These are phyloP conservation scores for Volvox reticuliferus DNA, from an alignment of 139 green algal species.

Conservation along the genomic window DNA sequence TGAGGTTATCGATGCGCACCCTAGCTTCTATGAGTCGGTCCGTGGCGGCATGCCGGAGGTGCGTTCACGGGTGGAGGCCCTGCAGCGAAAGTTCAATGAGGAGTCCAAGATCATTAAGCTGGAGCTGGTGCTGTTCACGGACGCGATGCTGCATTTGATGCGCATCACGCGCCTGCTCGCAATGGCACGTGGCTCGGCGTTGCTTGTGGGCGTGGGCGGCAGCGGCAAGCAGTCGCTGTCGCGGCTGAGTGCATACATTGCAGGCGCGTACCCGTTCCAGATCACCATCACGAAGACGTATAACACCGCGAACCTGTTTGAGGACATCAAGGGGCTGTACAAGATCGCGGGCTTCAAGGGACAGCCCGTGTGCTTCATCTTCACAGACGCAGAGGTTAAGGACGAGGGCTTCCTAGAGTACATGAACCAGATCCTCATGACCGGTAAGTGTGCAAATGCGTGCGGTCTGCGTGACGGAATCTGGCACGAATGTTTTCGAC, in stretches of 20 bases:
- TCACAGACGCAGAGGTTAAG: constrained; percentile 95
- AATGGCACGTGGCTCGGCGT: constrained; percentile 88
- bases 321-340: constrained; percentile 97
- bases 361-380: constrained; percentile 92
- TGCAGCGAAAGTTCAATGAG: constrained; percentile 89
- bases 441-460: constrained; percentile 65
- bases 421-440: constrained; percentile 98
- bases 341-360: constrained; percentile 95
- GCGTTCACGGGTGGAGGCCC: constrained; percentile 72
- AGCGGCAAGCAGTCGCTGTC: constrained; percentile 90
- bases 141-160: constrained; percentile 93
- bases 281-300: constrained; percentile 89
- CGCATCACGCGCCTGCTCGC: constrained; percentile 87
- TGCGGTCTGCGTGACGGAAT: too few species aligned
- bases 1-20: constrained; percentile 72
- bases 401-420: constrained; percentile 97
- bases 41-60: constrained; percentile 80
- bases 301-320: constrained; percentile 92
- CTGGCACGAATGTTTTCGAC: too few species aligned
- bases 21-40: constrained; percentile 89
- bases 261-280: constrained; percentile 86
- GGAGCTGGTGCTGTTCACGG: constrained; percentile 95
- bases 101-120: constrained; percentile 82
- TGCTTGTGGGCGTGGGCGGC: constrained; percentile 96
- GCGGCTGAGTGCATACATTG: constrained; percentile 89